phyloP scores from a whole-genome alignment of 345 rosid genomes.

The Reutealis trisperma region DNA sequence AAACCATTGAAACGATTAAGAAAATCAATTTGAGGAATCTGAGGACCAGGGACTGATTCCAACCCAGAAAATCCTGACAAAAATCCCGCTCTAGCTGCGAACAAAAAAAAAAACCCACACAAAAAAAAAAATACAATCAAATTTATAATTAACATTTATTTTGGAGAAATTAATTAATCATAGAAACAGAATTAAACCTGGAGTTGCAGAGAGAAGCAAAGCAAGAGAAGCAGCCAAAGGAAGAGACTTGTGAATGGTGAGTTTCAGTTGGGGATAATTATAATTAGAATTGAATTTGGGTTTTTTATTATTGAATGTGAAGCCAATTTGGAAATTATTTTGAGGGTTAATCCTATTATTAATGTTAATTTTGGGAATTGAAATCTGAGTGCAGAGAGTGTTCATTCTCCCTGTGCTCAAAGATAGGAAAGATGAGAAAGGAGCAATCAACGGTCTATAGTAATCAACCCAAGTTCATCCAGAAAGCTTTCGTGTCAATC shows the following conservation, averaged over 20 bases:
- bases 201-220: constrained; percentile 61
- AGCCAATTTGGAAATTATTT: constrained; percentile 15
- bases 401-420: constrained; percentile 25
- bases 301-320: background rate
- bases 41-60: constrained; percentile 91
- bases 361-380: constrained; percentile 20
- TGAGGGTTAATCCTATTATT: constrained; percentile 27
- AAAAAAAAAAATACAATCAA: too few species aligned
- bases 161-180: too few species aligned
- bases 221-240: constrained; percentile 74
- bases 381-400: constrained; percentile 23
- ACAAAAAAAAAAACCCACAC: background rate
- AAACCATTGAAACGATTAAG: constrained; percentile 75
- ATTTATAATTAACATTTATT: too few species aligned
- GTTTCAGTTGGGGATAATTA: background rate
- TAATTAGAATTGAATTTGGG: constrained; percentile 1
- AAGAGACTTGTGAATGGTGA: constrained; percentile 40
- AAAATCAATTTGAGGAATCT: constrained; percentile 76
- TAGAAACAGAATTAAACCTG: constrained; percentile 36
- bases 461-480: background rate
- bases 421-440: background rate
- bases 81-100: constrained; percentile 77
- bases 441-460: constrained; percentile 29
- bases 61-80: constrained; percentile 80
- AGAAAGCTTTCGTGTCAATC: background rate